Base-by-base conservation (phyloP, 2,329 filamentous ascomycete species). In the Periconia sp. region DNA sequence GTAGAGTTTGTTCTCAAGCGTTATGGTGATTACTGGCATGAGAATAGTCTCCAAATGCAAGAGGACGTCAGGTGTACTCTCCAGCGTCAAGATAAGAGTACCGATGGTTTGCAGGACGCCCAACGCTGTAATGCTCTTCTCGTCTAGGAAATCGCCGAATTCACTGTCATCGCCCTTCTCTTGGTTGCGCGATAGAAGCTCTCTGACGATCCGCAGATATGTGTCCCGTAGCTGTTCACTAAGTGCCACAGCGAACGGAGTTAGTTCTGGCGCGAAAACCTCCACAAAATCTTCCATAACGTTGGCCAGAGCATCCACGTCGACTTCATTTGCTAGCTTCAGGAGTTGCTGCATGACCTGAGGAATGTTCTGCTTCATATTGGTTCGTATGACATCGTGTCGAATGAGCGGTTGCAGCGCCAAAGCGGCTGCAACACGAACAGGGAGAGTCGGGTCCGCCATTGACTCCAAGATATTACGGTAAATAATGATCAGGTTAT, bases 271-370 rank as follows among this genome's bases (percentile, higher is more conserved):
- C n/a, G 94, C 92, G 66, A 99, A 99, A 2, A 97, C 92, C 71
- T 99, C 94, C 32, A 99, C 94, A 66, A 99, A 99, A 66, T 99
- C 94, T 72, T 99, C 94, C 94, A 99, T 99, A 26, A 99, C 94
- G 63, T 97, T 97, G 16, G 94, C 92, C 28, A 99, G 79, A 4
- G 94, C 92, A 70, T 99, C 94, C 34, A 99, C 92, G 66, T 99
- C 94, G 45, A 95, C 94, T 73, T 99, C 94, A 65, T 99, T 99
- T 19, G 94, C 92, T 43, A 99, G 78, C 75, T 97, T 97, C 40
- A 99, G 80, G 11, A 99, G 81, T 72, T 99, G 92, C 73, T 97
- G 95, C 94, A 99, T 99, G 63, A 99, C 97, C 63, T 95, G 95
- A 12, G 94, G 92, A 56, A 99, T 99, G 69, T 92, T 96, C 64